Evolutionary conservation across 192 early-diverging fungal genomes (phyloP), one percentile per base, ranked within the genome.

Genomic region (Gorgonomyces haynaldii): DNA sequence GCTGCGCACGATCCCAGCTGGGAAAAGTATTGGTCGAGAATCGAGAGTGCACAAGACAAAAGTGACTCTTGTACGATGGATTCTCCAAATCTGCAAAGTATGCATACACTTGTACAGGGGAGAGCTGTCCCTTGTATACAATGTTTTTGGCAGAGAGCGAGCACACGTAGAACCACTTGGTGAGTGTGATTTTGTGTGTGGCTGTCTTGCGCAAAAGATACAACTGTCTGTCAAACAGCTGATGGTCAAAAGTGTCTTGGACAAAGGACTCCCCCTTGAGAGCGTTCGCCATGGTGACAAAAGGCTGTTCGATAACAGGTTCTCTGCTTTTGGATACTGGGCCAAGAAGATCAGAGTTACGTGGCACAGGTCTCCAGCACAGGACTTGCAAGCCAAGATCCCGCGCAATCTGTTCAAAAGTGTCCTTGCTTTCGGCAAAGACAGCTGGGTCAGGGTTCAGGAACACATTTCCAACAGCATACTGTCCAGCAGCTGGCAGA

Each of bases 1-100:
- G 95, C 67, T 98, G 95, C 32, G 95, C 92, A 54, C 95, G 82
- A 67, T 98, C 95, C 95, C 95, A 98, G 6, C 83, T 86, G 5
- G 95, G 95, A 73, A 98, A 98, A 10, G 95, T 98, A 70, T 98
- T 98, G 25, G 95, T 98, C 28, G 91, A 95, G 79, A 98, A 98
- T 42, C 95, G 81, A 31, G 91, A 96, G 70, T 98, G 95, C 24
- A 98, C 95, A 37, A 98, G 73, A 5, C 87, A 85, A 83, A 98
- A 98, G 56, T 93, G 86, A 34, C 90, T 83, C 53, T 70, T 67
- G 64, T 82, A 98, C 36, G 66, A 70, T 42, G 72, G 67, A 61
- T 95, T 86, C 52, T 70, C 71, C 32, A 98, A 72, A 70, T 98
- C 95, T 42, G 77, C 63, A 60, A 85, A 98, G 69, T 92, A 98